Conservation (phyloP, 176 grass and related monocot species). For the Zizania latifolia region DNA sequence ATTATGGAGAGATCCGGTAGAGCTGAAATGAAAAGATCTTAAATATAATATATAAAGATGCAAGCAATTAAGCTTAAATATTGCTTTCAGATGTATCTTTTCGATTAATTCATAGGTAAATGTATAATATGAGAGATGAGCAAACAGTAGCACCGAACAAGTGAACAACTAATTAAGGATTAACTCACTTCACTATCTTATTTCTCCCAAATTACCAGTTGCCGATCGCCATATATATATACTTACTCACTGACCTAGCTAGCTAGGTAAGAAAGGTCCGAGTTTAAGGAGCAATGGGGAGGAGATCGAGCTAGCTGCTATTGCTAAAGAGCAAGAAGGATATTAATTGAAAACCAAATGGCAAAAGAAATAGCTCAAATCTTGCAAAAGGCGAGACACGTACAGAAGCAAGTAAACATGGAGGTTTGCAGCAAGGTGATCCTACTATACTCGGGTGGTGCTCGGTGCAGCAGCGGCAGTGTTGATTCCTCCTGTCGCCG, state of each 20-base stretch:
- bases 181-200: not conserved
- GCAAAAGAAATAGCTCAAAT: slow-evolving; percentile 31
- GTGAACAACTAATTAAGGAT: too few relatives aligned
- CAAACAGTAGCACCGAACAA: not conserved
- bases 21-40: slow-evolving; percentile 18
- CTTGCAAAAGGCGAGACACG: slow-evolving; percentile 32
- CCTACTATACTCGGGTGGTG: slow-evolving; percentile 46
- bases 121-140: slow-evolving; percentile 10
- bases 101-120: too few relatives aligned
- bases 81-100: too few relatives aligned
- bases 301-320: not conserved
- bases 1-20: slow-evolving; percentile 8
- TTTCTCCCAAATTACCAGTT: not conserved
- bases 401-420: slow-evolving; percentile 39
- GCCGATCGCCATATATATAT: slow-evolving; percentile 2
- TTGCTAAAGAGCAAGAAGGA: not conserved
- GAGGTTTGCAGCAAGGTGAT: slow-evolving; percentile 20
- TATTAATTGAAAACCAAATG: slow-evolving; percentile 28
- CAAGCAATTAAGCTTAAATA: slow-evolving; percentile 6
- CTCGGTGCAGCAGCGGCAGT: not conserved
- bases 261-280: slow-evolving; percentile 10
- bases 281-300: not conserved
- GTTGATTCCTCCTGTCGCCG: not conserved
- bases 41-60: not conserved
- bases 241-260: slow-evolving; percentile 26